Evolutionary conservation across 257 asterid genomes (phyloP).

Genomic region (Nicotiana paniculata): DNA sequence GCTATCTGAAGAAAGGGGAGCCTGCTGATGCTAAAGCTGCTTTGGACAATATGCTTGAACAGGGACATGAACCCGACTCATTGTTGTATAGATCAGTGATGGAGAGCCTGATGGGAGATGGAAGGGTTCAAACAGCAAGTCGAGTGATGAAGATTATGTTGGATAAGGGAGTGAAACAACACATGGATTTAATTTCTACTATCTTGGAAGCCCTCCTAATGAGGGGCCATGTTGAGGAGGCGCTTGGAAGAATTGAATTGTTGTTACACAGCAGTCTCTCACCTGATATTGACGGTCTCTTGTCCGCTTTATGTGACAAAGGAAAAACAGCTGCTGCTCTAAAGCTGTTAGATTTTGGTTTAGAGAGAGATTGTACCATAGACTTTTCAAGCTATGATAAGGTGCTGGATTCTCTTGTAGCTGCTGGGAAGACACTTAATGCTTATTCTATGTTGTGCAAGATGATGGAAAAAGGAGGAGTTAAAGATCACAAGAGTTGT

Average conservation of each 20-base stretch:
- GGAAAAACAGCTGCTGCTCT: slow-evolving; percentile 75
- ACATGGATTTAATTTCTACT: slow-evolving; percentile 56
- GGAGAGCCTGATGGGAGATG: slow-evolving; percentile 85
- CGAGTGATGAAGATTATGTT: slow-evolving; percentile 89
- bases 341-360: slow-evolving; percentile 62
- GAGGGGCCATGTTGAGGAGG: slow-evolving; percentile 97
- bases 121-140: slow-evolving; percentile 88
- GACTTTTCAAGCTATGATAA: slow-evolving; percentile 59
- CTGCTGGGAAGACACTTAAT: slow-evolving; percentile 80
- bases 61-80: slow-evolving; percentile 72
- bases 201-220: slow-evolving; percentile 68
- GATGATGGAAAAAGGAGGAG: slow-evolving; percentile 74
- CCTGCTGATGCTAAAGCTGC: slow-evolving; percentile 80
- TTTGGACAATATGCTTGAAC: slow-evolving; percentile 81
- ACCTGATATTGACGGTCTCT: slow-evolving; percentile 54
- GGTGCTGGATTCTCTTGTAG: slow-evolving; percentile 76
- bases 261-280: slow-evolving; percentile 59
- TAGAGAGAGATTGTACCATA: slow-evolving; percentile 53
- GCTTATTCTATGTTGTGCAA: slow-evolving; percentile 77
- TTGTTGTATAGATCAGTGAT: slow-evolving; percentile 64
- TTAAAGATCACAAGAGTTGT: slow-evolving; percentile 45
- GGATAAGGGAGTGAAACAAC: slow-evolving; percentile 75
- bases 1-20: slow-evolving; percentile 67
- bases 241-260: slow-evolving; percentile 78
- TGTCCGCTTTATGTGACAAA: slow-evolving; percentile 60